These are phyloP conservation scores for Sordariomycetes sp. DNA, from an alignment of 2,329 filamentous ascomycete species.

Conservation along the genomic window DNA sequence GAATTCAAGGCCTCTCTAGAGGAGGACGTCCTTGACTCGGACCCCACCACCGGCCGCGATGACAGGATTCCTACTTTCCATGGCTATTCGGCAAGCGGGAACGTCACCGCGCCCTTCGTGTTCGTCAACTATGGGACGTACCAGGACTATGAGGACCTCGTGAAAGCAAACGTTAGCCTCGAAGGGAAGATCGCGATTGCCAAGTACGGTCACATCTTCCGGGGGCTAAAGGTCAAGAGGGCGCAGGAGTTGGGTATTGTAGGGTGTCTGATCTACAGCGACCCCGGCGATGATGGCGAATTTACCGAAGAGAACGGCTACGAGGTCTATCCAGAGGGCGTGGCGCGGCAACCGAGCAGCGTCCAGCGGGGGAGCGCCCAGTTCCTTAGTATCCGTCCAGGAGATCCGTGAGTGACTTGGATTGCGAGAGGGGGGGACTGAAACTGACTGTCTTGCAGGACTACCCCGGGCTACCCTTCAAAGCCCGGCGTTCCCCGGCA, in stretches of 20 bases:
- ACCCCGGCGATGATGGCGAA: slow-evolving; percentile 80
- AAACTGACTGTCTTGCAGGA: slow-evolving; percentile 25
- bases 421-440: too few relatives aligned
- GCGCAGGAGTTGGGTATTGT: slow-evolving; percentile 86
- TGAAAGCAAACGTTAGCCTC: slow-evolving; percentile 63
- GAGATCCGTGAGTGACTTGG: slow-evolving; percentile 47
- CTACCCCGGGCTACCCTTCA: slow-evolving; percentile 87
- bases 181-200: slow-evolving; percentile 78
- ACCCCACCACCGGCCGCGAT: slow-evolving; percentile 62
- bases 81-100: slow-evolving; percentile 85
- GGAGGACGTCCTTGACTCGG: slow-evolving; percentile 77
- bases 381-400: slow-evolving; percentile 60
- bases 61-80: slow-evolving; percentile 84
- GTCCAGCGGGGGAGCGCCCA: slow-evolving; percentile 84
- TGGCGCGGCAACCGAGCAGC: slow-evolving; percentile 76
- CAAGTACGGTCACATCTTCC: slow-evolving; percentile 78
- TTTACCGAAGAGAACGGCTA: slow-evolving; percentile 74
- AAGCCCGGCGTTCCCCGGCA: slow-evolving; percentile 76
- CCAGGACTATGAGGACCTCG: slow-evolving; percentile 72
- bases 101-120: slow-evolving; percentile 79
- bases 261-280: slow-evolving; percentile 74
- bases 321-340: slow-evolving; percentile 71
- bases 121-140: slow-evolving; percentile 90
- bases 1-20: slow-evolving; percentile 71
- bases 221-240: slow-evolving; percentile 85